Evolutionary conservation across 495 filamentous ascomycete species (phyloP).

Genomic region (Trichoderma reesei): DNA sequence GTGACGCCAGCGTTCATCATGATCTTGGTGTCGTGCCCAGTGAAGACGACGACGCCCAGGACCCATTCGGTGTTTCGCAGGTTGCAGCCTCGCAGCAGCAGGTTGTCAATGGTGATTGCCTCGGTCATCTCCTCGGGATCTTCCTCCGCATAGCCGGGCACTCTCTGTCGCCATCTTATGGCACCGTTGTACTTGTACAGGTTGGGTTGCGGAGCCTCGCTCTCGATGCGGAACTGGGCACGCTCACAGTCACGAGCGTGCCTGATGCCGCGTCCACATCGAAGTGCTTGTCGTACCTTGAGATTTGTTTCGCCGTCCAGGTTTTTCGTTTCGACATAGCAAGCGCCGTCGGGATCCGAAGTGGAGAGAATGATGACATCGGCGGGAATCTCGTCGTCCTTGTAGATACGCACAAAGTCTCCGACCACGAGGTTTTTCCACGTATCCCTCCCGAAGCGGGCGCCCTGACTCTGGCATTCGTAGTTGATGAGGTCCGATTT

Average conservation of each 20-base stretch:
- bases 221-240: conserved; percentile 79
- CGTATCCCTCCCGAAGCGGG: conserved; percentile 79
- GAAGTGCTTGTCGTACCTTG: conserved; percentile 86
- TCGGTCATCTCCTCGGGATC: conserved; percentile 73
- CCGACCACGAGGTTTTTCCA: conserved; percentile 97
- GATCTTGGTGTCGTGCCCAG: conserved; percentile 95
- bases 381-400: conserved; percentile 89
- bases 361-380: conserved; percentile 95
- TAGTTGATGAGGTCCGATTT: conserved; percentile 42
- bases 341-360: conserved; percentile 87
- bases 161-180: conserved; percentile 73
- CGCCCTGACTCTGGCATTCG: conserved; percentile 29
- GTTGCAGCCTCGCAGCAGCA: conserved; percentile 86
- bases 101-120: conserved; percentile 86
- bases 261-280: conserved; percentile 72
- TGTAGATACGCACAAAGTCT: conserved; percentile 94
- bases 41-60: conserved; percentile 92
- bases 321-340: conserved; percentile 97
- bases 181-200: conserved; percentile 88
- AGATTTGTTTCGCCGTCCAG: conserved; percentile 97
- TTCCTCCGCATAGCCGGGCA: conserved; percentile 47
- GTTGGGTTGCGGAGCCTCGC: conserved; percentile 85
- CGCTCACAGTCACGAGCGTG: conserved; percentile 89
- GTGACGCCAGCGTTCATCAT: conserved; percentile 98
- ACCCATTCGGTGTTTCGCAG: conserved; percentile 95